These are phyloP conservation scores for Tranzscheliella williamsii DNA, from an alignment of 1,284 basidiomycete genomes.

Conservation along the genomic window DNA sequence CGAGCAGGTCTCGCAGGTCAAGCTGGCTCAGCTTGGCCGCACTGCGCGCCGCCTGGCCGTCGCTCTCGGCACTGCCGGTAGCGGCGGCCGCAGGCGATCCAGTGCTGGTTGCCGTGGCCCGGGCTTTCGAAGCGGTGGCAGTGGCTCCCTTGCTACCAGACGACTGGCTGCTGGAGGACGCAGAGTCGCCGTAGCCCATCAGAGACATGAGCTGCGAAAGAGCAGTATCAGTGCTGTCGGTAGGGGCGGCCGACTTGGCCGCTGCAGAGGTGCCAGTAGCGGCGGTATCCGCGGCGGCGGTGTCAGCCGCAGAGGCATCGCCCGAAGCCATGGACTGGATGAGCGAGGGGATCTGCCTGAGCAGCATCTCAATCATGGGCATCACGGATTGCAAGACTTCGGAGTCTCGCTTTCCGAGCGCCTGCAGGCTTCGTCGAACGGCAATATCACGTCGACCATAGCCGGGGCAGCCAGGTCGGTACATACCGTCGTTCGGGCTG, in stretches of 20 bases:
- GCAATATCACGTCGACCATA: constrained; percentile 43
- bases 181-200: constrained; percentile 3
- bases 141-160: constrained; percentile 6
- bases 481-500: constrained; percentile 46
- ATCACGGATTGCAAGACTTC: constrained; percentile 26
- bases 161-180: neutral
- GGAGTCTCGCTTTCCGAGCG: constrained; percentile 28
- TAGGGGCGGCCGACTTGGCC: constrained; percentile 6
- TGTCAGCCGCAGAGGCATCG: constrained; percentile 8
- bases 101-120: neutral
- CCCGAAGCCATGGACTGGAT: constrained; percentile 12
- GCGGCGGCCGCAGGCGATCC: constrained; percentile 1
- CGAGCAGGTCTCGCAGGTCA: constrained; percentile 25
- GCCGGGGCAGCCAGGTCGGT: constrained; percentile 46
- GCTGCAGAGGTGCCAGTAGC: constrained; percentile 7
- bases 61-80: constrained; percentile 1
- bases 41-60: constrained; percentile 15
- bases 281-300: constrained; percentile 13
- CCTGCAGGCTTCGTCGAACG: constrained; percentile 17
- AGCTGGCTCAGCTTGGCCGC: constrained; percentile 38
- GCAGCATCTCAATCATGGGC: constrained; percentile 41
- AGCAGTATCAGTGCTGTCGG: constrained; percentile 15
- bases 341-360: constrained; percentile 28
- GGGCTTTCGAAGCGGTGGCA: constrained; percentile 4
- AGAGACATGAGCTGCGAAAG: constrained; percentile 31